Conservation (phyloP, 2,329 filamentous ascomycete genomes). For the Colletotrichum sp. region DNA sequence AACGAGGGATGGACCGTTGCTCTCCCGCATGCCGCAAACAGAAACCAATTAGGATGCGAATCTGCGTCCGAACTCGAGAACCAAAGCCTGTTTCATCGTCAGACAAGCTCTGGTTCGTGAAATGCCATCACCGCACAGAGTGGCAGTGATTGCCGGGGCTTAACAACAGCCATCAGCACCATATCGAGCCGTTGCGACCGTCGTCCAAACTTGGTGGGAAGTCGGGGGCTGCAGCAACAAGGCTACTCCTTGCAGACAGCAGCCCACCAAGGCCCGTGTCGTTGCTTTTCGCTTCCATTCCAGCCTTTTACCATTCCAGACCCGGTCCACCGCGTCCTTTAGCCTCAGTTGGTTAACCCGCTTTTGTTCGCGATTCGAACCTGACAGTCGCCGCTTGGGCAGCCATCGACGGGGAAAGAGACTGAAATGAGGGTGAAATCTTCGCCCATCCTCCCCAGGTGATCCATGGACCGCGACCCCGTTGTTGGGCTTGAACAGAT, state of each 20-base stretch:
- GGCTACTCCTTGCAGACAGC: conserved; percentile 14
- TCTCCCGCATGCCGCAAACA: not conserved
- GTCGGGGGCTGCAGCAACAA: conserved; percentile 2
- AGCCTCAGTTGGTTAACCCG: not conserved
- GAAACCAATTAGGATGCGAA: conserved; percentile 4
- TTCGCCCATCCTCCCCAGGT: not conserved
- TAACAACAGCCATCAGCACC: conserved; percentile 5
- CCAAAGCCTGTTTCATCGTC: conserved; percentile 18
- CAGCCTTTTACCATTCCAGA: conserved; percentile 10
- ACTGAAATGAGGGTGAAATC: not conserved
- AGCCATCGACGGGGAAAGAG: conserved; percentile 2
- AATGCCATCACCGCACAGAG: not conserved
- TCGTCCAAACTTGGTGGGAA: not conserved
- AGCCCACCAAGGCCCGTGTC: not conserved
- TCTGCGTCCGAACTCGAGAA: not conserved
- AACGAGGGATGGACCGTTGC: not conserved
- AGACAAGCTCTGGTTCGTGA: not conserved
- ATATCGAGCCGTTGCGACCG: not conserved
- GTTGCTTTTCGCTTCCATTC: conserved; percentile 14
- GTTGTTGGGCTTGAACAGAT: conserved; percentile 19
- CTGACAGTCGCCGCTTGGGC: conserved; percentile 20
- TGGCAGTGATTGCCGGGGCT: not conserved
- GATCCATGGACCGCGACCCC: not conserved
- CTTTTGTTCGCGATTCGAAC: conserved; percentile 5
- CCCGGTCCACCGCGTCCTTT: conserved; percentile 3